Base-by-base conservation (phyloP, 2,329 filamentous ascomycete genomes). In the Didymella pomorum region DNA sequence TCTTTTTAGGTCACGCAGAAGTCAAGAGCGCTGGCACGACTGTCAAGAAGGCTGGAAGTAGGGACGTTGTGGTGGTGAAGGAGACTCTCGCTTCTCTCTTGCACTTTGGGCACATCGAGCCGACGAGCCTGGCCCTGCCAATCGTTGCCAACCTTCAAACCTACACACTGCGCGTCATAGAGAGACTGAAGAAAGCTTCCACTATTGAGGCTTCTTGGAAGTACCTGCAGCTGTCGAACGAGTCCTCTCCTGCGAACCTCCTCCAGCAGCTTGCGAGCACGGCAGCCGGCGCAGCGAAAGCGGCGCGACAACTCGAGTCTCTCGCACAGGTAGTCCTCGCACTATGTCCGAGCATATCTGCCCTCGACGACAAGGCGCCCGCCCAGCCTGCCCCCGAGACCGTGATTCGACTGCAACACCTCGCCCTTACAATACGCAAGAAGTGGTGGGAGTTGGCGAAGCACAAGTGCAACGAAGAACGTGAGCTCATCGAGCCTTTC, bases 401-500 rank as follows among this genome's bases (percentile, higher is more conserved):
- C 1, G 84, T 85, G 1, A 83, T 93, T 48, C 82, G 85, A 60
- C 73, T 92, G 0, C 90, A 93, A 65, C 78, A 81, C 1, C 73
- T 90, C 1, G 89, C 87, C 10, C 81, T 93, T 37, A 80, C 82
- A 23, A 79, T 83, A 8, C 84, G 89, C 28, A 75, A 88, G n/a
- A 78, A 80, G 41, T 91, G 87, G 83, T 92, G 89, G 89, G 79
- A 76, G 41, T 68, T 91, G 56, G 84, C 84, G 7, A 80, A 82
- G 1, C 87, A 91, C 66, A 73, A 83, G 58, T 84, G 83, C 1
- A 83, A 89, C 56, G 71, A 83, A 4, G 83, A 87, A 33, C 87
- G 86, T 56, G 89, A 92, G 14, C 74, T 93, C 7, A 69, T 89
- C n/a, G 80, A 85, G 1, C 89, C 89, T 0, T 83, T 91, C 47